Evolutionary conservation across 768 basidiomycete species (phyloP), one percentile per base, ranked within the genome.

Genomic region (Pholiota conissans): DNA sequence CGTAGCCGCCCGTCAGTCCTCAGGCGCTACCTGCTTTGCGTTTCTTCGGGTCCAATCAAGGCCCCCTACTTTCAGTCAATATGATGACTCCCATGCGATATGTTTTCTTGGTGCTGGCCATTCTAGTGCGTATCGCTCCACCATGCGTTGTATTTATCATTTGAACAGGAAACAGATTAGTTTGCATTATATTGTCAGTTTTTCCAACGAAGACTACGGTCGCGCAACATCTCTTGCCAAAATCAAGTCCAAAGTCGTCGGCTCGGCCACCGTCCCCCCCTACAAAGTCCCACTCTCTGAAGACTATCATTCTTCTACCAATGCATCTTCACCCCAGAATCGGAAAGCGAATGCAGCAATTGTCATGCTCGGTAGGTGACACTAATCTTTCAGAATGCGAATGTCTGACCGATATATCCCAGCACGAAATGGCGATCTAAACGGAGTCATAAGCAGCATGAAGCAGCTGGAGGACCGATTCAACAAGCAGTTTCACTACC

Each of bases 391-490:
- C 24, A 16, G 40, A 28, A 45, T 29, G 18, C 42, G 6, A 20
- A 14, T 20, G 30, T 10, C 49, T 59, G 39, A 45, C 42, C 29
- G 27, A 14, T n/a, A n/a, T n/a, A n/a, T 29, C 59, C 5, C 59
- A 83, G 87, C 85, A 3, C 78, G 86, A 2, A 87, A 88, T 67
- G 70, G 77, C 42, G 86, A 87, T 68, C 67, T 87, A 55, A 75
- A 78, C 50, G 83, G 84, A 5, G 81, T 90, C 52, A 65, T 86
- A 37, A 80, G 76, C 61, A 87, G 85, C 61, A 79, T 91, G 71
- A 84, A 87, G 66, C 85, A 88, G 68, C 80, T 91, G 73, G 96
- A 98, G 73, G 89, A 92, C 67, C 77, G 89, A 37, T 97, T 97
- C 77, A 99, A 99, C 79, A 84, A 85, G 59, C 87, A 89, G 68